phyloP scores from a whole-genome alignment of 2,329 filamentous ascomycete species.

The Bertia moriformis region DNA sequence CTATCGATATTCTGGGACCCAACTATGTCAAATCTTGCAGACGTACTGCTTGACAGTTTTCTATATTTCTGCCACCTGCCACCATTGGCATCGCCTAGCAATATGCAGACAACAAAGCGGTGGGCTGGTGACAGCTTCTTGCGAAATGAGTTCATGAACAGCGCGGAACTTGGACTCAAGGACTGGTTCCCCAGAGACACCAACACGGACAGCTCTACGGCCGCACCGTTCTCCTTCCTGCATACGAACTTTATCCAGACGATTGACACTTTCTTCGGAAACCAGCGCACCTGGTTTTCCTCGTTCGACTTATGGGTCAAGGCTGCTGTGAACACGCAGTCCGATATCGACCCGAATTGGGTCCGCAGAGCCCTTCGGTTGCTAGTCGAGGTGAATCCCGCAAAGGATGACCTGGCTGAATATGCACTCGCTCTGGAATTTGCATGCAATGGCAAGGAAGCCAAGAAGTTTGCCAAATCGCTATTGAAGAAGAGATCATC shows the following conservation, averaged over 20 bases:
- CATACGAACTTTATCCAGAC: slow-evolving; percentile 16
- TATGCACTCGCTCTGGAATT: slow-evolving; percentile 35
- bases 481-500: slow-evolving; percentile 32
- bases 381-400: slow-evolving; percentile 16
- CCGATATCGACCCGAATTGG: slow-evolving; percentile 14
- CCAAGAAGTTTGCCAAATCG: slow-evolving; percentile 32
- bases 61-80: background rate
- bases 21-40: background rate
- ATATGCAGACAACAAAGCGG: slow-evolving; percentile 5
- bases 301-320: slow-evolving; percentile 15
- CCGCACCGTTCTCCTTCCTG: slow-evolving; percentile 12
- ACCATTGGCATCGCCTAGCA: slow-evolving; percentile 18
- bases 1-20: background rate
- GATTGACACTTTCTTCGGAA: slow-evolving; percentile 18
- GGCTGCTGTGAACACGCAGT: slow-evolving; percentile 5
- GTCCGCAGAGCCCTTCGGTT: slow-evolving; percentile 20
- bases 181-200: background rate
- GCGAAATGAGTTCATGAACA: background rate
- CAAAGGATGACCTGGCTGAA: slow-evolving; percentile 28
- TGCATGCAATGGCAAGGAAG: slow-evolving; percentile 21
- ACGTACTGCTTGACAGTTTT: background rate
- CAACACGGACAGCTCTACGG: background rate
- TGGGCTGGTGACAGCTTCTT: slow-evolving; percentile 30
- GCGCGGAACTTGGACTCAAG: background rate
- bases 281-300: slow-evolving; percentile 19